Evolutionary conservation across 2,329 filamentous ascomycete genomes (phyloP).

Genomic region (Thielaviopsis populi): DNA sequence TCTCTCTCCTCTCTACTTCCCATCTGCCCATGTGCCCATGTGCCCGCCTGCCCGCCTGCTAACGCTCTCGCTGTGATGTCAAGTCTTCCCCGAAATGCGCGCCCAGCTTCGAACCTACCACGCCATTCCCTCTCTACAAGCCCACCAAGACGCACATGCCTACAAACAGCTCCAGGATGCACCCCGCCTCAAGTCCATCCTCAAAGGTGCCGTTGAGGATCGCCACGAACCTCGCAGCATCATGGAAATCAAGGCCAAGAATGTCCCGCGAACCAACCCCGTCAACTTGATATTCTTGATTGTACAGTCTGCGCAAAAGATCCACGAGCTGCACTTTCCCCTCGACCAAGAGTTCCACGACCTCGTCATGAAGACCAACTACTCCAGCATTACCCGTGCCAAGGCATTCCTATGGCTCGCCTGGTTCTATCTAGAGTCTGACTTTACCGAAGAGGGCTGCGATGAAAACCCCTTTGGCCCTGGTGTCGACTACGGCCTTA

Average conservation of each 20-base stretch:
- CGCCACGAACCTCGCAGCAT: conserved; percentile 67
- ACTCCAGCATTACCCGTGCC: conserved; percentile 69
- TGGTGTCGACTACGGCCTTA: conserved; percentile 49
- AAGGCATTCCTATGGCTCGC: conserved; percentile 91
- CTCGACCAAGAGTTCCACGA: conserved; percentile 84
- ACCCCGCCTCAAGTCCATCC: conserved; percentile 84
- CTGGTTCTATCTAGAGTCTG: conserved; percentile 97
- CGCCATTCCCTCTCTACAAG: conserved; percentile 89
- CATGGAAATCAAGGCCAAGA: conserved; percentile 58
- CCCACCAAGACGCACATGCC: conserved; percentile 82
- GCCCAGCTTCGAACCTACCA: conserved; percentile 95
- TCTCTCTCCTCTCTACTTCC: background rate
- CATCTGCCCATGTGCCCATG: background rate
- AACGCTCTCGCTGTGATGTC: conserved; percentile 12
- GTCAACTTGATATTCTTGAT: conserved; percentile 96
- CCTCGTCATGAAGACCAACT: conserved; percentile 76
- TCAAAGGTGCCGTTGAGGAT: conserved; percentile 93
- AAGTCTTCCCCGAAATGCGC: conserved; percentile 99
- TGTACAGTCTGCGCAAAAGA: conserved; percentile 73
- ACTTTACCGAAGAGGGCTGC: conserved; percentile 78
- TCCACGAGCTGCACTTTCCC: conserved; percentile 86
- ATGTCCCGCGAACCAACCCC: conserved; percentile 70
- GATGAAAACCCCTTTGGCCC: conserved; percentile 79
- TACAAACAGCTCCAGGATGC: conserved; percentile 98
- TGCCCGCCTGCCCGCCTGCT: background rate